A percentile compares a stretch with the other conserved stretches of the same genome.
These are phyloP conservation scores for Yarrowia yakushimensis DNA, from an alignment of 805 yeast genomes.

Conservation along the genomic window DNA sequence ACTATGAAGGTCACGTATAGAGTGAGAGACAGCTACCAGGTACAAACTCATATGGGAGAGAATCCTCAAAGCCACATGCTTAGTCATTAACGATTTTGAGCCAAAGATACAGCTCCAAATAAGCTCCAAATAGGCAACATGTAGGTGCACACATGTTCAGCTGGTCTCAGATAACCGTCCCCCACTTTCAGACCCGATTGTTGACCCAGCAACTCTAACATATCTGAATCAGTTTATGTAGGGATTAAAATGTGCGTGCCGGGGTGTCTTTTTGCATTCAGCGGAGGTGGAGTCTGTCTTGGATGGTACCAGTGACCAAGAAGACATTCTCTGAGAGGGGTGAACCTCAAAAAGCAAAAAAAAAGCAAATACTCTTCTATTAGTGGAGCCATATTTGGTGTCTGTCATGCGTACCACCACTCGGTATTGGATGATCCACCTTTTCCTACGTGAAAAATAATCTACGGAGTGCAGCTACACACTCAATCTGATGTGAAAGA, in stretches of 20 bases:
- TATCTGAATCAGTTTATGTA: background rate
- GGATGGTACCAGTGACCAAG: background rate
- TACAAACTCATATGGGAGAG: background rate
- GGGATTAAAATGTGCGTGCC: background rate
- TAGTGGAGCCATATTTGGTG: background rate
- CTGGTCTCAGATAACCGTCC: constrained; percentile 1
- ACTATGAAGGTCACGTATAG: background rate
- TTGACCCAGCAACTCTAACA: background rate
- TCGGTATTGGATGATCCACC: too few species aligned
- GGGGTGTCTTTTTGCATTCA: background rate
- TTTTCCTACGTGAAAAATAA: too few species aligned
- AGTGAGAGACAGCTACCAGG: background rate
- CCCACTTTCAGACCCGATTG: background rate
- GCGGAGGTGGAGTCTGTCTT: background rate
- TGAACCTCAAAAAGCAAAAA: background rate
- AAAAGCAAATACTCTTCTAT: background rate
- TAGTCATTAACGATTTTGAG: background rate
- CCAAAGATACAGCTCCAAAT: too few species aligned
- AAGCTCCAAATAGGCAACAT: background rate
- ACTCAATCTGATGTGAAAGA: too few species aligned
- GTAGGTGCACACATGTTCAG: background rate
- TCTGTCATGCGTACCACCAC: background rate
- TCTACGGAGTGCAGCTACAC: too few species aligned
- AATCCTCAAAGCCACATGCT: background rate
- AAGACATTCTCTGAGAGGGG: too few species aligned